Conservation (phyloP, 768 basidiomycete species). For the Boletus pseudo-olivaceus region DNA sequence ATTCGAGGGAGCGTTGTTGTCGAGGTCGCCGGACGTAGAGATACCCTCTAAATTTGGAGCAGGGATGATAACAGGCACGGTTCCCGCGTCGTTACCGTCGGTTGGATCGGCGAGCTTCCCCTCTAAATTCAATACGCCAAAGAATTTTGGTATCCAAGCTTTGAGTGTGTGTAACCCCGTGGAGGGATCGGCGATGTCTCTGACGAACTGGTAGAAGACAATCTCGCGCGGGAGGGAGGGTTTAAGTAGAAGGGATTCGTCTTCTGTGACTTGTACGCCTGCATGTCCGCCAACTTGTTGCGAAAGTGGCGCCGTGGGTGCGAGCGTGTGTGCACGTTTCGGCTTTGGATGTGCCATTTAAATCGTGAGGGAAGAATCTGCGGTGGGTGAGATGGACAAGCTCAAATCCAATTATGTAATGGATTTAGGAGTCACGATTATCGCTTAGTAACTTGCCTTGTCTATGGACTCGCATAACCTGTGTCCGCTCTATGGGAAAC, state of each 20-base stretch:
- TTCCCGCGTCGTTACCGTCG: constrained; percentile 6
- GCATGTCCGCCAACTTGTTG: constrained; percentile 82
- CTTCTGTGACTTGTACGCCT: constrained; percentile 66
- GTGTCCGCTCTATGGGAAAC: too few relatives aligned
- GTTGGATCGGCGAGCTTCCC: constrained; percentile 31
- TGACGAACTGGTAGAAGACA: constrained; percentile 63
- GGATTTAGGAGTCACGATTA: too few relatives aligned
- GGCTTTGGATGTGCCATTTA: constrained; percentile 5
- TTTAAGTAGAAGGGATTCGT: constrained; percentile 80
- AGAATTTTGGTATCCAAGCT: constrained; percentile 69
- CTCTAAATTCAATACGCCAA: constrained; percentile 76
- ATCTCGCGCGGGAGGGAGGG: constrained; percentile 62
- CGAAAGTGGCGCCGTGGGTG: constrained; percentile 35
- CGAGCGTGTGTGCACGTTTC: constrained; percentile 17
- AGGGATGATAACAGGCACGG: constrained; percentile 22
- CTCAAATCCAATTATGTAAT: too few relatives aligned
- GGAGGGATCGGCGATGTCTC: constrained; percentile 29
- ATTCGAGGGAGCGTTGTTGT: neutral
- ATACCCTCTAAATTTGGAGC: constrained; percentile 43
- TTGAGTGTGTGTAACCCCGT: constrained; percentile 32
- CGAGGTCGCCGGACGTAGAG: constrained; percentile 16
- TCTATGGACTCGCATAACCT: too few relatives aligned
- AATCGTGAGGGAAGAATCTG: neutral
- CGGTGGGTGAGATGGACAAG: neutral
- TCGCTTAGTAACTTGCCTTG: too few relatives aligned